Percentiles rank a stretch among this genome's conserved stretches.
Conservation (phyloP, 495 filamentous ascomycete genomes). For the Aspergillus leporis region DNA sequence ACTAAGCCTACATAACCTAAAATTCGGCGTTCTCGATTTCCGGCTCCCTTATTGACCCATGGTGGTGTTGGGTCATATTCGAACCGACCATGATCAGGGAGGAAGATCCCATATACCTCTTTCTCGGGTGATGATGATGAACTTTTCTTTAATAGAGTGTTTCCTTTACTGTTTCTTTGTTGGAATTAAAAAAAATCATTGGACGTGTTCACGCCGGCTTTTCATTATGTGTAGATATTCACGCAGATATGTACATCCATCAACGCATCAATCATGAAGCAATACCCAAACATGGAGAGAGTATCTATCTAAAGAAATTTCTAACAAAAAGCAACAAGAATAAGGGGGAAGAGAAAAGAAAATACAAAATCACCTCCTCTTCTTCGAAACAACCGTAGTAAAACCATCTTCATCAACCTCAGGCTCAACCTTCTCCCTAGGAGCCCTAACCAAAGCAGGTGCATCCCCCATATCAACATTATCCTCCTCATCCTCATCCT, state of each 20-base stretch:
- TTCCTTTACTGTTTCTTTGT: conserved; percentile 21
- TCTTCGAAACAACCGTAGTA: conserved; percentile 80
- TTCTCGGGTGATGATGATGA: conserved; percentile 46
- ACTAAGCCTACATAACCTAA: conserved; percentile 22
- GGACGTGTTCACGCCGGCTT: conserved; percentile 2
- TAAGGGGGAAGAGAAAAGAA: conserved; percentile 1
- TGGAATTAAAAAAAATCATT: conserved; percentile 26
- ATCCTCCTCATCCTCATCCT: conserved; percentile 43
- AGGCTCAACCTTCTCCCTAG: conserved; percentile 65
- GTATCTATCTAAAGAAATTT: conserved; percentile 11
- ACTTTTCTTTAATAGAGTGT: conserved; percentile 29
- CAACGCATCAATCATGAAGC: conserved; percentile 2
- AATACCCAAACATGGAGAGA: conserved; percentile 8
- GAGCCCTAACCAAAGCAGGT: conserved; percentile 57
- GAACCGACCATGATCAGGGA: conserved; percentile 18
- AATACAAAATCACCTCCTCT: conserved; percentile 44
- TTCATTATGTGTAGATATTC: conserved; percentile 4
- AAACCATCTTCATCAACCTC: conserved; percentile 95
- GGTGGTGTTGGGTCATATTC: conserved; percentile 2
- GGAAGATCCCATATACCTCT: conserved; percentile 26
- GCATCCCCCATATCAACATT: conserved; percentile 79
- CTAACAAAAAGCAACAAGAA: conserved; percentile 1
- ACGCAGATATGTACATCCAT: conserved; percentile 1
- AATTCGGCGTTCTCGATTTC: conserved; percentile 7
- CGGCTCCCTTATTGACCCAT: conserved; percentile 3